Evolutionary conservation across 129 eudicot species (phyloP), one percentile per base, ranked within the genome.

Genomic region (Calendula officinalis): DNA sequence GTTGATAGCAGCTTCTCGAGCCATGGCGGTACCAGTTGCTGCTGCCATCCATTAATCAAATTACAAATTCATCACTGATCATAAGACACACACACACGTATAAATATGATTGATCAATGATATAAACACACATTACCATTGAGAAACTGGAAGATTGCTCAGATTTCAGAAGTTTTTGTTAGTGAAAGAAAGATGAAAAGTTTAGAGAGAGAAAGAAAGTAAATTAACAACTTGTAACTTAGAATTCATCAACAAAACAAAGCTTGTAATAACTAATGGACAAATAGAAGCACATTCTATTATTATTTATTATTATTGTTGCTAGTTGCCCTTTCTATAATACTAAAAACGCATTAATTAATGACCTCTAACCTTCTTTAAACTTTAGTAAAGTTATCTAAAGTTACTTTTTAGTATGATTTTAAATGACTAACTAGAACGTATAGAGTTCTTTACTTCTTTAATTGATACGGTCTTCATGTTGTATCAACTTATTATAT

Each of bases 211-310:
- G 52, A 56, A 55, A 49, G 67, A 56, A 44, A 50, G 60, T 33
- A 38, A 43, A 46, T 70, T 78, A 85, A 85, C 95, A 85, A 85
- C 80, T 81, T 79, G 87, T 82, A 81, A 85, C 94, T 83, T 80
- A 78, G 74, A 85, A 83, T 68, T 85, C 84, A 83, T 83, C 90
- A 70, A 83, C 75, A 75, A 56, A 81, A 70, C 78, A 74, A 71
- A 75, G 56, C 75, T 47, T 59, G 68, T 64, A 64, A 36, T 65
- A 50, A 60, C 57, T 65, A 65, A 49, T 65, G 70, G 57, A 65
- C 60, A 49, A 48, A 48, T 14, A 4, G 53, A 22, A 48, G 53
- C 53, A 14, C 53, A 12, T 48, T 13, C 17, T 14, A 48, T 14
- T 48, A 48, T 48, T 48, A 48, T 12, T 14, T 48, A 48, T 48